A percentile compares a stretch with the other conserved stretches of the same genome.
phyloP scores from a whole-genome alignment of 257 asterid species.

The Solanum commersonii region DNA sequence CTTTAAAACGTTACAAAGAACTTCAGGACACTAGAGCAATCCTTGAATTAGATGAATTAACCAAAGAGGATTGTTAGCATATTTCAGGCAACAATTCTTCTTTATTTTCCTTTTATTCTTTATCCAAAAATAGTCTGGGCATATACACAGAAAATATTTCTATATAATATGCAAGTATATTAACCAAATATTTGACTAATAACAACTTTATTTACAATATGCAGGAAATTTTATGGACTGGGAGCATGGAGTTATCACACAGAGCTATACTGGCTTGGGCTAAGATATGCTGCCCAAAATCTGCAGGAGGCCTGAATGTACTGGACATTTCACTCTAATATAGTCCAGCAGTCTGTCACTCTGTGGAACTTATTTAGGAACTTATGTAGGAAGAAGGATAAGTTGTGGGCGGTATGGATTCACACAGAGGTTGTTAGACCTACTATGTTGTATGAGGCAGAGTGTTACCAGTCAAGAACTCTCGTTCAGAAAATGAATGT shows the following conservation, averaged over 20 bases:
- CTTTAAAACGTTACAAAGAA: background rate
- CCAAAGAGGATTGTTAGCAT: background rate
- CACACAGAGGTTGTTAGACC: background rate
- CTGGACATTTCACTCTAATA: background rate
- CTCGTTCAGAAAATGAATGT: background rate
- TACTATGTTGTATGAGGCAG: background rate
- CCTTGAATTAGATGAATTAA: background rate
- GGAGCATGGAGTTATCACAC: background rate
- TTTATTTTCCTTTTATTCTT: background rate
- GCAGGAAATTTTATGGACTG: background rate
- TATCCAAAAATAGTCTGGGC: background rate
- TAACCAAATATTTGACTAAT: background rate
- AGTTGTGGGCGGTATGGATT: background rate
- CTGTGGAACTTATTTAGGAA: background rate
- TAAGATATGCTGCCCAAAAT: background rate
- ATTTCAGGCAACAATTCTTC: background rate
- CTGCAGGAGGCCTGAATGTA: background rate
- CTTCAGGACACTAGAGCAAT: background rate
- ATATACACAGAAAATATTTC: background rate
- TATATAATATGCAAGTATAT: background rate
- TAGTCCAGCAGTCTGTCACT: background rate
- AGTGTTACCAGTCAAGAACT: background rate
- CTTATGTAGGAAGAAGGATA: background rate
- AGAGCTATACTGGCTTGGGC: background rate
- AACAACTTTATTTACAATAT: background rate